Evolutionary conservation across 1,139 yeast genomes (phyloP).

Genomic region (Candida buenavistaensis): DNA sequence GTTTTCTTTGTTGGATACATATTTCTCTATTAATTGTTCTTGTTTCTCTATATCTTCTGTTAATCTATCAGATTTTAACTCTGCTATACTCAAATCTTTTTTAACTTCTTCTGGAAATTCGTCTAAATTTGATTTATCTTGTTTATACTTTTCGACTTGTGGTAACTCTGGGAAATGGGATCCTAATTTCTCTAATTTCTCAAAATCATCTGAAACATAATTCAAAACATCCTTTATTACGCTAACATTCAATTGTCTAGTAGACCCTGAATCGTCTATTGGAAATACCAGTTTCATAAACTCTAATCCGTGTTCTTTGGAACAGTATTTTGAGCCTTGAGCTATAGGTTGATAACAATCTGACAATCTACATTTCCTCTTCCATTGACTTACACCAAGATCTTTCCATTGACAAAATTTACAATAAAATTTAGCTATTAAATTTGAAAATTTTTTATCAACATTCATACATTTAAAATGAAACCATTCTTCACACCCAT

Average conservation of each 20-base stretch:
- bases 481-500: constrained; percentile 95
- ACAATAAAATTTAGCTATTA: constrained; percentile 71
- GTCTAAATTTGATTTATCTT: constrained; percentile 27
- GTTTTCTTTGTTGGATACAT: constrained; percentile 35
- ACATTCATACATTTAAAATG: constrained; percentile 79
- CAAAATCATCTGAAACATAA: constrained; percentile 13
- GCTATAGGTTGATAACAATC: constrained; percentile 61
- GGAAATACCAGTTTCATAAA: constrained; percentile 42
- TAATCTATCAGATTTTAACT: constrained; percentile 23
- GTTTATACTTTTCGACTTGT: constrained; percentile 30
- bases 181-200: constrained; percentile 24
- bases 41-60: constrained; percentile 19
- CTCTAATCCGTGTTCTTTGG: constrained; percentile 65
- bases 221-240: constrained; percentile 21
- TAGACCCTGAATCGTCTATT: no score
- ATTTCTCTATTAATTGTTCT: constrained; percentile 20
- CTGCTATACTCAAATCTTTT: constrained; percentile 19
- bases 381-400: constrained; percentile 57
- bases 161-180: constrained; percentile 40
- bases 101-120: constrained; percentile 33
- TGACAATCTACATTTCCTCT: constrained; percentile 67
- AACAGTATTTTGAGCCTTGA: constrained; percentile 67
- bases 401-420: constrained; percentile 65
- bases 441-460: constrained; percentile 49
- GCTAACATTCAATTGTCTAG: constrained; percentile 17